Evolutionary conservation across 805 yeast species (phyloP), one percentile per base, ranked within the genome.

Genomic region (Yamadazyma paraphyllophila): DNA sequence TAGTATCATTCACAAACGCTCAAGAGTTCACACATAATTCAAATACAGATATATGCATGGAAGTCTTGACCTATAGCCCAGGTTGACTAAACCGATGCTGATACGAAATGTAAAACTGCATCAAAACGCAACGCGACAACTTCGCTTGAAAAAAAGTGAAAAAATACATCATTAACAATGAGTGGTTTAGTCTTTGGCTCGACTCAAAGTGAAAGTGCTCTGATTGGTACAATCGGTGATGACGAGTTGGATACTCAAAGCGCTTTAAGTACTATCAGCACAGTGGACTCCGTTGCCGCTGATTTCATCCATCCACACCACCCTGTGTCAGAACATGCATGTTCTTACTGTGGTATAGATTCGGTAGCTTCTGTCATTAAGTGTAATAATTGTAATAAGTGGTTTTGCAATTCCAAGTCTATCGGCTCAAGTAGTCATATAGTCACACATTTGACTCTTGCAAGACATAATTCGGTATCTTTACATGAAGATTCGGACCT

Each of bases 341-440:
- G 47, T 20, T 27, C 41, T n/a, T 90, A 90, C 63, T 90, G 97
- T 67, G 94, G 90, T 1, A 71, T 88, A 24, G 81, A 80, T 48
- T 63, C 78, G 8, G 76, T 88, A 1, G 62, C 78, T 5, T 75
- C 84, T 39, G 85, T 89, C 11, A 85, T 86, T 35, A 81, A 83
- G 53, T 91, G 97, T 68, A 78, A 78, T 47, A 71, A 75, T 5
- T 91, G 97, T 64, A 65, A 79, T 54, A 83, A 82, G 60, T 91
- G 97, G 97, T 91, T 91, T 61, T 91, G 97, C 69, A 91, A 91
- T 60, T 77, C 87, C 11, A 80, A 80, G 46, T 74, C 78, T 15
- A 43, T 52, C 40, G 45, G 42, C 5, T 65, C 79, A 10, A 79
- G 86, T 12, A 85, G 96, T 1, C 97, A 91, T 62, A 87, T 91